Conservation (phyloP, 2,329 filamentous ascomycete genomes). For the Grosmannia penicillata region DNA sequence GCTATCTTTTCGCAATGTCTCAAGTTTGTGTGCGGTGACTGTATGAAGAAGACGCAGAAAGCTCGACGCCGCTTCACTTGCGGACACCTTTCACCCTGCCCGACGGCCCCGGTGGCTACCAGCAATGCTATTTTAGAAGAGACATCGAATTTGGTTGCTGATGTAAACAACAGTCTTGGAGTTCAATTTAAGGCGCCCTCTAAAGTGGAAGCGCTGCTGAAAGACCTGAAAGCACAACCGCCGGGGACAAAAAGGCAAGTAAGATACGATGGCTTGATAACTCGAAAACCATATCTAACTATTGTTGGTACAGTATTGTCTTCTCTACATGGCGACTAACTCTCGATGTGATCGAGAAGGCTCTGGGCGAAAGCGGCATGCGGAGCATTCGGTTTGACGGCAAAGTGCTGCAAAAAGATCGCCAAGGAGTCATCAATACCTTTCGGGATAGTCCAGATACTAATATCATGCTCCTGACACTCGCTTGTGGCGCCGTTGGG, state of each 20-base stretch:
- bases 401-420: constrained; percentile 24
- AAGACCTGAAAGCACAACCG: constrained; percentile 16
- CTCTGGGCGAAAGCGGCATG: constrained; percentile 21
- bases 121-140: constrained; percentile 13
- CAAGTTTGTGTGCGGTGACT: constrained; percentile 18
- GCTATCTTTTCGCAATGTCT: constrained; percentile 19
- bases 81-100: constrained; percentile 13
- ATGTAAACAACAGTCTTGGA: neutral
- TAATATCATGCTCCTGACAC: constrained; percentile 30
- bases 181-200: constrained; percentile 11
- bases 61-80: constrained; percentile 6
- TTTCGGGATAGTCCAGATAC: constrained; percentile 23
- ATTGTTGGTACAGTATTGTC: constrained; percentile 26
- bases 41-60: constrained; percentile 7
- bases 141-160: neutral
- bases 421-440: constrained; percentile 22
- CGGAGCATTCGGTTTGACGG: constrained; percentile 29
- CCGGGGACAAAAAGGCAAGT: constrained; percentile 5
- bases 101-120: constrained; percentile 13
- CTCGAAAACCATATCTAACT: neutral
- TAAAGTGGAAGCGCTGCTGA: constrained; percentile 20
- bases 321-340: constrained; percentile 36
- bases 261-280: neutral
- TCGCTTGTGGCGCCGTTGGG: constrained; percentile 37
- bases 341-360: constrained; percentile 28